These are phyloP conservation scores for Eimeria necatrix DNA, from an alignment of 169 alveolate genomes.

Conservation along the genomic window DNA sequence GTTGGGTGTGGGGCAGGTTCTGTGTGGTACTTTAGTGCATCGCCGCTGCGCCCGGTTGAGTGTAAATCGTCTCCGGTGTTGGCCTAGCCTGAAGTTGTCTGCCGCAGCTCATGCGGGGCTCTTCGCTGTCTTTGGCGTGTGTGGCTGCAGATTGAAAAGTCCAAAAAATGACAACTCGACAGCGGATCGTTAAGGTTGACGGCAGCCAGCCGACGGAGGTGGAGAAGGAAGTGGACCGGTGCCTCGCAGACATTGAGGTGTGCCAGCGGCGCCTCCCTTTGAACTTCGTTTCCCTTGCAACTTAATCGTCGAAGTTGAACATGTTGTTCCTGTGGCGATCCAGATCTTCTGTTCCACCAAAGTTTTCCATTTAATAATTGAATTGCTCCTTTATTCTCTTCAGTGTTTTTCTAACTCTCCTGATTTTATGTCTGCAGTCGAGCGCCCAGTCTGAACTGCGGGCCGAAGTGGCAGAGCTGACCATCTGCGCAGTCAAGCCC, in stretches of 20 bases:
- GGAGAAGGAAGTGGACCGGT: constrained; percentile 58
- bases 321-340: too few species aligned
- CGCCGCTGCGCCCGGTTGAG: too few species aligned
- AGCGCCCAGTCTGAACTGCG: constrained; percentile 70
- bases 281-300: not conserved
- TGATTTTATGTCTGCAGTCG: not conserved
- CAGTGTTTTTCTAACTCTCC: not conserved
- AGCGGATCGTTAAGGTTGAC: constrained; percentile 74
- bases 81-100: too few species aligned
- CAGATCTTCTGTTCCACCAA: too few species aligned
- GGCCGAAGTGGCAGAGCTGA: constrained; percentile 68
- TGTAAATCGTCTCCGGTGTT: too few species aligned
- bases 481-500: constrained; percentile 55
- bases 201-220: constrained; percentile 79
- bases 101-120: not conserved
- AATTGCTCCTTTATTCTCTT: not conserved
- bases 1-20: too few species aligned
- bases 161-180: constrained; percentile 46
- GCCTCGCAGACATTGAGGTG: constrained; percentile 73
- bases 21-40: too few species aligned
- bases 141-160: not conserved
- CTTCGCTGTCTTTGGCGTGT: not conserved
- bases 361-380: not conserved
- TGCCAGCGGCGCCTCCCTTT: not conserved
- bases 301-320: too few species aligned